These are phyloP conservation scores for Citrus maxima DNA, from an alignment of 345 rosid species.

Conservation along the genomic window DNA sequence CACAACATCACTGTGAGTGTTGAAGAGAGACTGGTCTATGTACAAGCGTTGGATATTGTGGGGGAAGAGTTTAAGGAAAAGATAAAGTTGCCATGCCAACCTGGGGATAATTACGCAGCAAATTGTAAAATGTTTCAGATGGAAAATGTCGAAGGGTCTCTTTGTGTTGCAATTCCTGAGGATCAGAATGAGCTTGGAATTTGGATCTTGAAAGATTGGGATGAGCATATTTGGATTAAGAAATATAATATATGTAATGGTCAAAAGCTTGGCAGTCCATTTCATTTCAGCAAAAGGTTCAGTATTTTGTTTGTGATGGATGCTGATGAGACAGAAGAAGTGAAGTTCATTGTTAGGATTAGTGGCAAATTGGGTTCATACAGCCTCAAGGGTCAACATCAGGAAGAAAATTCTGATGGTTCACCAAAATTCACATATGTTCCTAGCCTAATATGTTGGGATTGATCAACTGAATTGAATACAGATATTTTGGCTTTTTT, in stretches of 20 bases:
- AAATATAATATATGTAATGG: neutral
- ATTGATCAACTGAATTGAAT: neutral
- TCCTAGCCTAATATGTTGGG: neutral
- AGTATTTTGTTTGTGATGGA: neutral
- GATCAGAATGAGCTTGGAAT: neutral
- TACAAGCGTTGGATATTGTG: neutral
- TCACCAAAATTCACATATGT: neutral
- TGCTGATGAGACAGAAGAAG: neutral
- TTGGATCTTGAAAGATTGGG: neutral
- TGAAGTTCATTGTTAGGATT: neutral
- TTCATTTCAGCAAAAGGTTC: conserved; percentile 4
- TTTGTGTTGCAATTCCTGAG: neutral
- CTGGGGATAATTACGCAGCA: neutral
- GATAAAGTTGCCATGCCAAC: neutral
- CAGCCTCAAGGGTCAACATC: neutral
- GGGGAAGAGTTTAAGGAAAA: neutral
- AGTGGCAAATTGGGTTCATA: neutral
- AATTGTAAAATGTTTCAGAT: neutral
- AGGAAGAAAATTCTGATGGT: neutral
- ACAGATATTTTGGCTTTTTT: neutral
- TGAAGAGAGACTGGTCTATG: neutral
- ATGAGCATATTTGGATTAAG: neutral
- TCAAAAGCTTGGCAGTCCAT: neutral
- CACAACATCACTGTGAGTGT: neutral
- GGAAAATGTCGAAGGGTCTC: neutral